These are phyloP conservation scores for Protea cynaroides DNA, from an alignment of 164 flowering plant species.

Conservation along the genomic window DNA sequence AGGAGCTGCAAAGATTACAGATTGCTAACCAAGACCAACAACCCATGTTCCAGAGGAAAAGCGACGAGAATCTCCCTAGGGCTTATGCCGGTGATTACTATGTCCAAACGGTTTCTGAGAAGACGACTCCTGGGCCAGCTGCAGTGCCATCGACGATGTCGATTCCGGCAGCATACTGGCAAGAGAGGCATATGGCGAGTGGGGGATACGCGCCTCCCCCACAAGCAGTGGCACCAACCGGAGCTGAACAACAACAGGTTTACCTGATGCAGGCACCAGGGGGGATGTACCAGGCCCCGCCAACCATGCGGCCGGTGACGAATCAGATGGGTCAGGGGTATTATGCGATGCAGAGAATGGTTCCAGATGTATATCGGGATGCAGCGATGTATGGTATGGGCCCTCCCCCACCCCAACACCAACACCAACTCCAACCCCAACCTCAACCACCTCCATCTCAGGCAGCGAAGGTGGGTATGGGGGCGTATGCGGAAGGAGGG, in stretches of 20 bases:
- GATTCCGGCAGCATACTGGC: conserved; percentile 28
- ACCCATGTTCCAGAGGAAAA: conserved; percentile 17
- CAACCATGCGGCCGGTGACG: conserved; percentile 28
- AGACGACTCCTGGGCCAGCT: conserved; percentile 9
- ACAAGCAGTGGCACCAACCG: conserved; percentile 10
- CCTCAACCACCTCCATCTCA: conserved; percentile 1
- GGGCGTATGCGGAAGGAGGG: neutral
- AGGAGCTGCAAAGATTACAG: conserved; percentile 46
- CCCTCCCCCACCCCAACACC: conserved; percentile 14
- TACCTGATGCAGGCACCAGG: conserved; percentile 36
- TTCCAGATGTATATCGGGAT: conserved; percentile 41
- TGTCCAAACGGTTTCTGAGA: conserved; percentile 34
- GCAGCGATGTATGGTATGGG: conserved; percentile 30
- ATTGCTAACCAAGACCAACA: conserved; percentile 34
- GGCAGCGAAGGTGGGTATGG: conserved; percentile 5
- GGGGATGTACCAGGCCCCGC: conserved; percentile 31
- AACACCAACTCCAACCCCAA: conserved; percentile 3
- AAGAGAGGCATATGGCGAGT: conserved; percentile 30
- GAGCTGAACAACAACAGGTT: conserved; percentile 31
- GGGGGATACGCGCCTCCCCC: conserved; percentile 21
- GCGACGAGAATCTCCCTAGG: conserved; percentile 27
- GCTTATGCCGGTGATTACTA: conserved; percentile 35
- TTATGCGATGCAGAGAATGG: conserved; percentile 45
- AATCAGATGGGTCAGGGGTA: conserved; percentile 43
- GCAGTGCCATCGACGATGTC: conserved; percentile 11